Evolutionary conservation across 2,329 filamentous ascomycete genomes (phyloP).

Genomic region (Colletotrichum euphorbiae): DNA sequence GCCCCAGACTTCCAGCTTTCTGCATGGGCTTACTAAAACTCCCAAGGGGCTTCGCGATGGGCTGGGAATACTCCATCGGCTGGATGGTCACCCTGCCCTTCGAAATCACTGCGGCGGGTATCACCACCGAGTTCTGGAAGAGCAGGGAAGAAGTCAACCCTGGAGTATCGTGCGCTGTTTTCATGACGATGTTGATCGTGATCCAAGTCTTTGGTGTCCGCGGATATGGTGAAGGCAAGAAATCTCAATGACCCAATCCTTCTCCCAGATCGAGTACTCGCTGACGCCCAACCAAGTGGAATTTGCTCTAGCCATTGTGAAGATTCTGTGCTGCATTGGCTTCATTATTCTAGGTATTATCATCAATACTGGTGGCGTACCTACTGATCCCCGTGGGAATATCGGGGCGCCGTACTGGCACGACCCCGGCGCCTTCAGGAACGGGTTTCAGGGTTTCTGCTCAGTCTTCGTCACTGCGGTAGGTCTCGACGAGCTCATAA

Average conservation of each 20-base stretch:
- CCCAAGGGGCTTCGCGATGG: conserved; percentile 59
- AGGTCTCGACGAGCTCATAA: background rate
- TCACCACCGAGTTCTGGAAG: conserved; percentile 85
- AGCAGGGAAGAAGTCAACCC: conserved; percentile 74
- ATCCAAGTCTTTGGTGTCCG: conserved; percentile 79
- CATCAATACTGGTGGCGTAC: background rate
- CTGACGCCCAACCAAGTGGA: conserved; percentile 73
- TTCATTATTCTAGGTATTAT: conserved; percentile 1
- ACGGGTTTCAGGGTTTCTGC: conserved; percentile 72
- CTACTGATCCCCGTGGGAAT: conserved; percentile 61
- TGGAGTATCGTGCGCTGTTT: conserved; percentile 81
- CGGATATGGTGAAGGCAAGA: conserved; percentile 74
- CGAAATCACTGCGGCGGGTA: conserved; percentile 74
- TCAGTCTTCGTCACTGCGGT: conserved; percentile 76
- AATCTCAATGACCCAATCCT: conserved; percentile 67
- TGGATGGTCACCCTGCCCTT: conserved; percentile 8
- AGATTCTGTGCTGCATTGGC: background rate
- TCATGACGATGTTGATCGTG: conserved; percentile 69
- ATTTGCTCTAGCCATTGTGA: conserved; percentile 69
- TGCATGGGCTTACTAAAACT: background rate
- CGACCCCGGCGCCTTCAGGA: conserved; percentile 54
- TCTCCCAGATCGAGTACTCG: conserved; percentile 59
- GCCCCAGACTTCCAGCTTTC: no score
- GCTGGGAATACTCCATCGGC: conserved; percentile 55
- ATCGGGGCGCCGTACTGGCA: conserved; percentile 43